phyloP scores from a whole-genome alignment of 169 alveolate species.

The Eimeria acervulina region DNA sequence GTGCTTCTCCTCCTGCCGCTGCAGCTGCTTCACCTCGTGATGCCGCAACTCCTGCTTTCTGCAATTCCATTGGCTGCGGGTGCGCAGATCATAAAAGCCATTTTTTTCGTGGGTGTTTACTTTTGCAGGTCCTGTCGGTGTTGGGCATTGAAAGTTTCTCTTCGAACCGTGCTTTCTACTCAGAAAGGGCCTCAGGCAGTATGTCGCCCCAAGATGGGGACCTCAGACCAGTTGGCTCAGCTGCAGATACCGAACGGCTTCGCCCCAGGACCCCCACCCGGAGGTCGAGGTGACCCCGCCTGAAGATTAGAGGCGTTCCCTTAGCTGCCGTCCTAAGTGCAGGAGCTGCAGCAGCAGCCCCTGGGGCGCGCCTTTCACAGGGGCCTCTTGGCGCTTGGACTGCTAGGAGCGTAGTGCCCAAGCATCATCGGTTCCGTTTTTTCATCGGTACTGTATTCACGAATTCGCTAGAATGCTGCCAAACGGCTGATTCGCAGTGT shows the following conservation, averaged over 20 bases:
- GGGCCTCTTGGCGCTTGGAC: not conserved
- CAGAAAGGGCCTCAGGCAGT: not conserved
- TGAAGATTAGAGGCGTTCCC: not conserved
- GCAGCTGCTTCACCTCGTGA: not conserved
- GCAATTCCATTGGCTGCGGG: not conserved
- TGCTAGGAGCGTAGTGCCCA: not conserved
- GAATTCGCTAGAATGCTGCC: not conserved
- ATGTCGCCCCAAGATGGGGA: conserved; percentile 16
- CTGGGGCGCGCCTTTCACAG: not conserved
- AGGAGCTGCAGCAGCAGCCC: not conserved
- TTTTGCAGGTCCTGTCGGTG: conserved; percentile 30
- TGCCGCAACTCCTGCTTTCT: not conserved
- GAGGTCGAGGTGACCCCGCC: conserved; percentile 25
- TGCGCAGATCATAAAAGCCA: not conserved
- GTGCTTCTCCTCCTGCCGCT: not conserved
- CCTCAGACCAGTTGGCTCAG: not conserved
- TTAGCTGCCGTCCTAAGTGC: not conserved
- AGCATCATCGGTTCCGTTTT: not conserved
- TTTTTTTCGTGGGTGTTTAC: not conserved
- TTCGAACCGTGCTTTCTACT: not conserved
- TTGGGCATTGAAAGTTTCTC: conserved; percentile 30
- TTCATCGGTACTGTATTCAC: not conserved
- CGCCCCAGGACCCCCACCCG: conserved; percentile 33
- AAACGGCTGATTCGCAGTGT: not conserved
- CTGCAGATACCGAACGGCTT: conserved; percentile 27